Conservation (phyloP, 2,329 filamentous ascomycete genomes). For the Zymoseptoria pseudotritici region DNA sequence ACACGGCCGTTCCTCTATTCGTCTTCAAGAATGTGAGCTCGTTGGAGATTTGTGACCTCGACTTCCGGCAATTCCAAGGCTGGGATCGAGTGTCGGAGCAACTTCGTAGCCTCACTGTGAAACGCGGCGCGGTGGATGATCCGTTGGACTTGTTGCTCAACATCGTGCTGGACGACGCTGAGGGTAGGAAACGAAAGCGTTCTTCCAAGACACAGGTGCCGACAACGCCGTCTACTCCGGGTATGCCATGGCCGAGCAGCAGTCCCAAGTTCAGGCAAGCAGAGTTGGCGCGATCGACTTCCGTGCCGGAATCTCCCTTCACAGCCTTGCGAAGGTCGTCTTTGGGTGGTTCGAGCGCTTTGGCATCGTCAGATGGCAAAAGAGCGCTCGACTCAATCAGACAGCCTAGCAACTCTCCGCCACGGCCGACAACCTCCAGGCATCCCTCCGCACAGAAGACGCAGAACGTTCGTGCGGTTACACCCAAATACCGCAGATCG, state of each 20-base stretch:
- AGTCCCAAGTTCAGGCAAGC: conserved; percentile 58
- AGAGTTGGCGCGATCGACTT: conserved; percentile 61
- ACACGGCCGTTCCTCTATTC: conserved; percentile 92
- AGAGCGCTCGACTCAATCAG: conserved; percentile 30
- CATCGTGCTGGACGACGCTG: conserved; percentile 93
- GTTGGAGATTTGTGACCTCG: conserved; percentile 88
- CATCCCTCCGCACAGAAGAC: conserved; percentile 59
- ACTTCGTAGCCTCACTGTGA: conserved; percentile 79
- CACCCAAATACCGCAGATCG: conserved; percentile 72
- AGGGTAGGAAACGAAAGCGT: conserved; percentile 70
- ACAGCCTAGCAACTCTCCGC: conserved; percentile 73
- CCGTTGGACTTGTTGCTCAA: conserved; percentile 83
- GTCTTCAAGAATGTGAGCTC: conserved; percentile 95
- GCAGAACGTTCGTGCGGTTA: conserved; percentile 48
- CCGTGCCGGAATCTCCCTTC: conserved; percentile 59
- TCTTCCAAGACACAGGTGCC: conserved; percentile 69
- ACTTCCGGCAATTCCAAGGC: conserved; percentile 93
- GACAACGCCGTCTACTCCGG: conserved; percentile 60
- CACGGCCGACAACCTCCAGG: conserved; percentile 66
- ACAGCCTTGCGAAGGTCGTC: conserved; percentile 42
- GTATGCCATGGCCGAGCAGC: conserved; percentile 49
- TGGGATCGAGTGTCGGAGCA: conserved; percentile 94
- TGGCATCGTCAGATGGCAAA: conserved; percentile 46
- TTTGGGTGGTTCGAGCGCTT: conserved; percentile 43
- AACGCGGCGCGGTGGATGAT: conserved; percentile 80